A percentile compares a stretch with the other conserved stretches of the same genome.
Evolutionary conservation across 768 basidiomycete species (phyloP).

Genomic region (Dentipellis sp.): DNA sequence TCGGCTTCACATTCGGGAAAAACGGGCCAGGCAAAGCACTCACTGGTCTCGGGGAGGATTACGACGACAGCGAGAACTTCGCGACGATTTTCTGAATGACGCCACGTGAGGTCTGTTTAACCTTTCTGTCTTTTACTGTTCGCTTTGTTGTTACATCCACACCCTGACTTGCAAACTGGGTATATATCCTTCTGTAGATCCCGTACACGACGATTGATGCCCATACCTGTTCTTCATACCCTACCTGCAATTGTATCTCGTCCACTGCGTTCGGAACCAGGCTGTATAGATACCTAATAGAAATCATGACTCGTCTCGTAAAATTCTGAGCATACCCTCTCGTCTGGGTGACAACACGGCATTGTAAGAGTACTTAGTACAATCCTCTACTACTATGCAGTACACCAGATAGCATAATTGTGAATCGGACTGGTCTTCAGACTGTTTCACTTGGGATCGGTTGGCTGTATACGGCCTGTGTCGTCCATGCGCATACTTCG

Average conservation of each 20-base stretch:
- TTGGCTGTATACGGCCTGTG: not conserved
- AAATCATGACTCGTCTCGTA: no score
- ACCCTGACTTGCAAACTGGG: no score
- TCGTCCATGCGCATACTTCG: not conserved
- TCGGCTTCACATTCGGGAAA: conserved; percentile 87
- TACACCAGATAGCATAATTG: not conserved
- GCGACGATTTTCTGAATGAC: conserved; percentile 26
- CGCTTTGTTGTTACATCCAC: not conserved
- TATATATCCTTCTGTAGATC: not conserved
- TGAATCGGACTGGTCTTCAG: not conserved
- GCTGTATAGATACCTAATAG: no score
- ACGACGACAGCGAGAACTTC: conserved; percentile 22
- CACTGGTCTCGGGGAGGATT: conserved; percentile 13
- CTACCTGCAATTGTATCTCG: no score
- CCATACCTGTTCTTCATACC: not conserved
- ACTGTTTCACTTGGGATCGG: not conserved
- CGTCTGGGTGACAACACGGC: no score
- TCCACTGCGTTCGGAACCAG: no score
- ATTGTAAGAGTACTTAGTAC: no score
- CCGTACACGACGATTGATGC: not conserved
- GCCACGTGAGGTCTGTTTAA: not conserved
- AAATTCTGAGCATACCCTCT: no score
- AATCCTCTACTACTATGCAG: no score
- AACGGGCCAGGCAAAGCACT: conserved; percentile 59
- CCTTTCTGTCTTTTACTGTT: not conserved